Evolutionary conservation across 1,139 yeast genomes (phyloP), one percentile per base, ranked within the genome.

Genomic region (Candida albicans): DNA sequence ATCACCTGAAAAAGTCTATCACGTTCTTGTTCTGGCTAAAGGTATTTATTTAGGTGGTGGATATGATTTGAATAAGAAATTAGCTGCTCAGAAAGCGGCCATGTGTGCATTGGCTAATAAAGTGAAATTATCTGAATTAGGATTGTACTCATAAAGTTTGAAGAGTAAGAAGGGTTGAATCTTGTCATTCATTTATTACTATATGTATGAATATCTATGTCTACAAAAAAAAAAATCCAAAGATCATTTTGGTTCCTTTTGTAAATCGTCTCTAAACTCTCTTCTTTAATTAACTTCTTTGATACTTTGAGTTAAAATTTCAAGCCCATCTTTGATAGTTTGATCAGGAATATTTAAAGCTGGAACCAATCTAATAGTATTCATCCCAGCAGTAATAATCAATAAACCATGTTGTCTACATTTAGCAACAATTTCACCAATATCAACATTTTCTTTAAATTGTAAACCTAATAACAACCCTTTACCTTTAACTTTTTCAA

Each of bases 281-380:
- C 12, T 13, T 27, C 8, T 39, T 24, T 33, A 37, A 14, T 32
- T 18, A 26, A 30, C 32, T 14, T 37, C 40, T 13, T 14, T 31
- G 11, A 37, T 43, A 39, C 56, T 50, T 30, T 54, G 50, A 9
- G 49, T 82, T 48, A 93, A 77, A 39, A 89, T 78, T 13, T 70
- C 74, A 45, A 91, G 66, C 22, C 98, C 99, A 52, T 80, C 78
- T 34, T 73, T 73, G 40, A 89, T 80, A 36, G 77, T 79, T 25
- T 80, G 82, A 44, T 84, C 81, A 27, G 83, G 85, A 49, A 90
- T 89, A 54, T 87, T 90, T 61, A 93, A 75, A 3, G 99, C 95
- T 18, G 99, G 99, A 18, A 93, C 95, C 49, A 93, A 74, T 66
- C 99, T 80, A 41, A 93, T 69, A 5, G 95, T 93, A 60, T 90